A percentile compares a stretch with the other conserved stretches of the same genome.
Evolutionary conservation across 306 rosid genomes (phyloP).

Genomic region (Dalbergia cultrata): DNA sequence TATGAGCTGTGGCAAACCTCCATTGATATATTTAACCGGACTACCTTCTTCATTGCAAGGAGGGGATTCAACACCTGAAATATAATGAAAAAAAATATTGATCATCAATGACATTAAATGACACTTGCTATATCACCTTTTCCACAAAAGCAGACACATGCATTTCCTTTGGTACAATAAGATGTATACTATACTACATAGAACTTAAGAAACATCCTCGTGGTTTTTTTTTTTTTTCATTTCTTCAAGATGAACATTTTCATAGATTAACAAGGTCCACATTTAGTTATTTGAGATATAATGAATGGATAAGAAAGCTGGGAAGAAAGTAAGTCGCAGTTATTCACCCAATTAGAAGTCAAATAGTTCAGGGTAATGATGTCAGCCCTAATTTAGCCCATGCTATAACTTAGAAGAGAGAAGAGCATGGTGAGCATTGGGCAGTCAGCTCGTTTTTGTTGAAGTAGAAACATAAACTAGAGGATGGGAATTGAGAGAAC

Average conservation of each 20-base stretch:
- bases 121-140: background rate
- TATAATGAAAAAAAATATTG: conserved; percentile 23
- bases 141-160: background rate
- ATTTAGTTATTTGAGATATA: background rate
- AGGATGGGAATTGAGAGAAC: background rate
- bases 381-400: conserved; percentile 23
- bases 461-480: conserved; percentile 5
- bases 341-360: background rate
- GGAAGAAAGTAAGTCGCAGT: background rate
- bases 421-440: background rate
- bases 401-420: background rate
- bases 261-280: conserved; percentile 12
- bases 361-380: conserved; percentile 3
- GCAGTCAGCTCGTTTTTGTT: background rate
- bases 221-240: background rate
- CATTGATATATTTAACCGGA: conserved; percentile 77
- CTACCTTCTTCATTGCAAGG: conserved; percentile 51
- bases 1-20: conserved; percentile 58
- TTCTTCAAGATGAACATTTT: background rate
- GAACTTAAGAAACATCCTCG: background rate
- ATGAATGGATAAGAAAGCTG: background rate
- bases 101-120: conserved; percentile 2
- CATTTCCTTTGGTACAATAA: background rate
- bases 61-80: conserved; percentile 60
- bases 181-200: background rate